Evolutionary conservation across 371 early-diverging fungal genomes (phyloP).

Genomic region (Mortierella sp.): DNA sequence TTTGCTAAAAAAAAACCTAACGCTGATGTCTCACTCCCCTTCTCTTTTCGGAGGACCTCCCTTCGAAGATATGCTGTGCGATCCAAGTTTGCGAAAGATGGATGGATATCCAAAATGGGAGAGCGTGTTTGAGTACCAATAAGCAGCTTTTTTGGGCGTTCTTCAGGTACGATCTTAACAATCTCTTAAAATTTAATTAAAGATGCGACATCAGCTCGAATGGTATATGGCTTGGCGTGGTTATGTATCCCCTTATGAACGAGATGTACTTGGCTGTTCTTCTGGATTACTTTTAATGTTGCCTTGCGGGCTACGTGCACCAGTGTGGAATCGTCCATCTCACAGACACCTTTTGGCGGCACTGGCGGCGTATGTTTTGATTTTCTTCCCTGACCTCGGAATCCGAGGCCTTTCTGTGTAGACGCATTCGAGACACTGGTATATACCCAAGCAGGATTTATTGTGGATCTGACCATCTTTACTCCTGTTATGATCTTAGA

Average conservation of each 20-base stretch:
- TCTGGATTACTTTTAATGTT: neutral
- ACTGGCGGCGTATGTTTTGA: neutral
- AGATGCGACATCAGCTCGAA: neutral
- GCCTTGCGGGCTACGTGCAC: neutral
- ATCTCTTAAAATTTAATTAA: neutral
- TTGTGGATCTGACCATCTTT: too few relatives aligned
- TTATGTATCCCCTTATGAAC: slow-evolving; percentile 6
- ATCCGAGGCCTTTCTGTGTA: slow-evolving; percentile 6
- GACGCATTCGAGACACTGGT: slow-evolving; percentile 1
- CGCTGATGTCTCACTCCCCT: too few relatives aligned
- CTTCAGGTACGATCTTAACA: slow-evolving; percentile 11
- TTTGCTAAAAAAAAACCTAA: too few relatives aligned
- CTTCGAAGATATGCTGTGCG: neutral
- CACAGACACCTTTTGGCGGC: neutral
- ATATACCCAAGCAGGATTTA: slow-evolving; percentile 10
- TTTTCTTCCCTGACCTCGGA: neutral
- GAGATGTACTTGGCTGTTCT: neutral
- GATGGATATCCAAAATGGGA: neutral
- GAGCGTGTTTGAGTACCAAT: neutral
- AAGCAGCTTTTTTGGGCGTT: neutral
- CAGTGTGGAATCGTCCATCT: neutral
- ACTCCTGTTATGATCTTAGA: neutral
- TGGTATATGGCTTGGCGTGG: slow-evolving; percentile 6
- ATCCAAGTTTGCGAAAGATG: neutral
- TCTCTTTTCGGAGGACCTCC: neutral